These are phyloP conservation scores for Globisporangium acanthophoron DNA, from an alignment of 352 stramenopile genomes.

Conservation along the genomic window DNA sequence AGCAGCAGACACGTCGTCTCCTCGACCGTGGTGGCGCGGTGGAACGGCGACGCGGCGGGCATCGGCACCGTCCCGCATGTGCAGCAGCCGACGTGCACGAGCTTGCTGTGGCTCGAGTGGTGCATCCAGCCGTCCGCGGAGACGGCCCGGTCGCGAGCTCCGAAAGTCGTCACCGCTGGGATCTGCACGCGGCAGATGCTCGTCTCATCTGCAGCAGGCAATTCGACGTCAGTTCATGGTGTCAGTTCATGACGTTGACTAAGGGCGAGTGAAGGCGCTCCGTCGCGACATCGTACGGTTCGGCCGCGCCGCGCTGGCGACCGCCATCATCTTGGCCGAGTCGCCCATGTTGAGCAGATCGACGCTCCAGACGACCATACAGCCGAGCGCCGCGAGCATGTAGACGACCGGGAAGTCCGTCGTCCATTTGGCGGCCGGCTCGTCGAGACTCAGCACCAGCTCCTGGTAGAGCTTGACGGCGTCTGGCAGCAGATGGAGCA, in stretches of 20 bases:
- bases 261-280: not conserved
- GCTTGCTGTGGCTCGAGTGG: conserved; percentile 13
- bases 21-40: conserved; percentile 28
- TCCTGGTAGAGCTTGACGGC: conserved; percentile 52
- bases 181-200: conserved; percentile 59
- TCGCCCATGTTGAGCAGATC: conserved; percentile 61
- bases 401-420: conserved; percentile 48
- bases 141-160: conserved; percentile 30
- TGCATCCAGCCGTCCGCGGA: too few species aligned
- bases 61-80: conserved; percentile 23
- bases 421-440: conserved; percentile 25
- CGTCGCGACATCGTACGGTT: conserved; percentile 27
- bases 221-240: not conserved
- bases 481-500: conserved; percentile 57
- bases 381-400: conserved; percentile 44
- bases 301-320: conserved; percentile 43
- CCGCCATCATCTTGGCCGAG: conserved; percentile 62
- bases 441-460: conserved; percentile 25
- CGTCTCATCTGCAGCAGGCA: conserved; percentile 34
- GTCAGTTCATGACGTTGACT: too few species aligned
- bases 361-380: conserved; percentile 53
- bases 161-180: conserved; percentile 44
- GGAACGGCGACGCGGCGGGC: conserved; percentile 26
- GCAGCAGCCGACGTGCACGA: conserved; percentile 20
- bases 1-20: conserved; percentile 34